phyloP scores from a whole-genome alignment of 2,329 filamentous ascomycete genomes.

The Cladosporium colombiae region DNA sequence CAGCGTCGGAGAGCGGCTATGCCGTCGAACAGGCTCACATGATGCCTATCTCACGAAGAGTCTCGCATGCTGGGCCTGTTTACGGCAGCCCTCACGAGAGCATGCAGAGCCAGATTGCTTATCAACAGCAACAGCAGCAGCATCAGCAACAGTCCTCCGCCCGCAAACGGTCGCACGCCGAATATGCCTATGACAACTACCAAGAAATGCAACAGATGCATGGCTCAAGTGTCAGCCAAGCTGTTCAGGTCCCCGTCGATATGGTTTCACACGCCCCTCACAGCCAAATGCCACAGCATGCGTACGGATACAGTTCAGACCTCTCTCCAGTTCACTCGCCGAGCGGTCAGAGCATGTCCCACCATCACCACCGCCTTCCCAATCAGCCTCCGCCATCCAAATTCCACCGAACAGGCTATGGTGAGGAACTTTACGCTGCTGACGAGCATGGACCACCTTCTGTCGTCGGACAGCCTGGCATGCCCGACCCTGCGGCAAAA shows the following conservation, averaged over 20 bases:
- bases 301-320: conserved; percentile 13
- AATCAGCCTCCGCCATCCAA: conserved; percentile 70
- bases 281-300: conserved; percentile 26
- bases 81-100: conserved; percentile 21
- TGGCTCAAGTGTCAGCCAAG: conserved; percentile 34
- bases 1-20: conserved; percentile 32
- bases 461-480: conserved; percentile 81
- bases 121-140: conserved; percentile 17
- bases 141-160: conserved; percentile 18
- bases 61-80: conserved; percentile 9
- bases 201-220: conserved; percentile 41
- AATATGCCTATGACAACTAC: conserved; percentile 42
- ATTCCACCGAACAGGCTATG: conserved; percentile 61
- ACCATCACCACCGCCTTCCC: conserved; percentile 81
- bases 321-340: conserved; percentile 12
- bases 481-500: conserved; percentile 78
- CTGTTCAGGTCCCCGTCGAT: conserved; percentile 41
- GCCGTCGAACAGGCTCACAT: conserved; percentile 32
- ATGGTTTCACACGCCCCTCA: conserved; percentile 39
- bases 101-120: conserved; percentile 16
- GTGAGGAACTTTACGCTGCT: conserved; percentile 45
- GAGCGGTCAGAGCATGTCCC: conserved; percentile 35
- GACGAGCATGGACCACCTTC: conserved; percentile 66
- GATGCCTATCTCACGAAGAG: conserved; percentile 23
- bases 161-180: conserved; percentile 48